Conservation (phyloP, 2,329 filamentous ascomycete species). For the Xylogone sp. region DNA sequence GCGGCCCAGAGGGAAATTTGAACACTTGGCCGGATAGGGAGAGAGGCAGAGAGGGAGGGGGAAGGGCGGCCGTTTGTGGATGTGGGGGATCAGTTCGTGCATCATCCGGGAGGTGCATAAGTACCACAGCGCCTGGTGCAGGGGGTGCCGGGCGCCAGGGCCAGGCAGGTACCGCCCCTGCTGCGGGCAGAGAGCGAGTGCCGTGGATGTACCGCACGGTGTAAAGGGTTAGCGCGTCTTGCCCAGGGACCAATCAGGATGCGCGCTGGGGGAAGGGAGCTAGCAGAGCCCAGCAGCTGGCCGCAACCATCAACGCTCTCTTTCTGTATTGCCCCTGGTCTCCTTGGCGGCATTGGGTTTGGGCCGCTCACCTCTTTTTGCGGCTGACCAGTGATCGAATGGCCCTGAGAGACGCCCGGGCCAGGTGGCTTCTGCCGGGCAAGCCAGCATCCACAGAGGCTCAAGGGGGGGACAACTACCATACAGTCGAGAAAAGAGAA, state of each 20-base stretch:
- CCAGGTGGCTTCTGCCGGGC: background rate
- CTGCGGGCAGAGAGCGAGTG: background rate
- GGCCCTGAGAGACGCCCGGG: background rate
- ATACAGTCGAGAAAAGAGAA: no score
- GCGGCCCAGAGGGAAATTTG: background rate
- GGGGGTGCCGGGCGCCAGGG: background rate
- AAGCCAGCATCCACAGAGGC: background rate
- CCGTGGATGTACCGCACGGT: background rate
- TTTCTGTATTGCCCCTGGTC: no score
- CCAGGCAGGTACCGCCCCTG: background rate
- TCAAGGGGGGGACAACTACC: background rate
- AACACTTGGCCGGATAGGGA: background rate
- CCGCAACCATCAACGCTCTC: no score
- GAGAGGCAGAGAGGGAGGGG: background rate
- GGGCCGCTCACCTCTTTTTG: background rate
- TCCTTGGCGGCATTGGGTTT: background rate
- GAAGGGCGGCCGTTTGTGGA: background rate
- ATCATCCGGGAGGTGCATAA: background rate
- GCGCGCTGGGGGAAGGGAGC: no score
- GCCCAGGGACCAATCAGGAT: background rate
- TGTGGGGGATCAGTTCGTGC: background rate
- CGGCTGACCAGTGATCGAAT: background rate
- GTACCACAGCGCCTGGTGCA: background rate
- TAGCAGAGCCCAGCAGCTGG: no score
- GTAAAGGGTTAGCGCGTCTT: background rate